Evolutionary conservation across 805 yeast genomes (phyloP).

Genomic region (Yamadazyma olivae): DNA sequence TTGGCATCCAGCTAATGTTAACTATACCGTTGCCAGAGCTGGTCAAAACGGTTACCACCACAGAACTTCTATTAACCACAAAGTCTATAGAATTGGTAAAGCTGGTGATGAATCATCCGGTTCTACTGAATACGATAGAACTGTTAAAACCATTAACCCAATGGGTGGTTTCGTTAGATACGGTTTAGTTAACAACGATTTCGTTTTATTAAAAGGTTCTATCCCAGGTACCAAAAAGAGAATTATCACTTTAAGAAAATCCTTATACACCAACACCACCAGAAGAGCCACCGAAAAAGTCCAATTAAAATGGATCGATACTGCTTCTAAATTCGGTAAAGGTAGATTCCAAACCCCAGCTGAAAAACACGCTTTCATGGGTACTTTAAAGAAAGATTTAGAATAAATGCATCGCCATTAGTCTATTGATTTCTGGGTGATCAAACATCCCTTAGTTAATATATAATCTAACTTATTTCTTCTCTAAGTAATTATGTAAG

Average conservation of each 20-base stretch:
- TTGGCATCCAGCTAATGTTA: constrained; percentile 99
- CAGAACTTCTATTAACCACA: constrained; percentile 99
- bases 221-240: constrained; percentile 99
- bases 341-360: constrained; percentile 99
- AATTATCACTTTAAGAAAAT: constrained; percentile 97
- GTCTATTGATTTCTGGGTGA: not conserved
- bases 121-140: constrained; percentile 98
- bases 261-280: constrained; percentile 95
- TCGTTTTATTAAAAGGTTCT: constrained; percentile 96
- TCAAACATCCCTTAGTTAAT: not conserved
- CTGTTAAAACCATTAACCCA: constrained; percentile 99
- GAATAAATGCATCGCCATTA: no score
- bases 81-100: constrained; percentile 98
- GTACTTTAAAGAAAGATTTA: constrained; percentile 98
- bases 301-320: constrained; percentile 98
- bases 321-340: constrained; percentile 99
- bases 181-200: constrained; percentile 98
- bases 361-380: constrained; percentile 99
- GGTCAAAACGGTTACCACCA: constrained; percentile 99
- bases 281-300: constrained; percentile 97
- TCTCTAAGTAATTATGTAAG: no score
- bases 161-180: constrained; percentile 99
- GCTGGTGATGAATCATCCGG: constrained; percentile 93
- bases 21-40: constrained; percentile 99
- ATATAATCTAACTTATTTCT: no score